Base-by-base conservation (phyloP, 352 stramenopile genomes). In the Phytophthora pistaciae region DNA sequence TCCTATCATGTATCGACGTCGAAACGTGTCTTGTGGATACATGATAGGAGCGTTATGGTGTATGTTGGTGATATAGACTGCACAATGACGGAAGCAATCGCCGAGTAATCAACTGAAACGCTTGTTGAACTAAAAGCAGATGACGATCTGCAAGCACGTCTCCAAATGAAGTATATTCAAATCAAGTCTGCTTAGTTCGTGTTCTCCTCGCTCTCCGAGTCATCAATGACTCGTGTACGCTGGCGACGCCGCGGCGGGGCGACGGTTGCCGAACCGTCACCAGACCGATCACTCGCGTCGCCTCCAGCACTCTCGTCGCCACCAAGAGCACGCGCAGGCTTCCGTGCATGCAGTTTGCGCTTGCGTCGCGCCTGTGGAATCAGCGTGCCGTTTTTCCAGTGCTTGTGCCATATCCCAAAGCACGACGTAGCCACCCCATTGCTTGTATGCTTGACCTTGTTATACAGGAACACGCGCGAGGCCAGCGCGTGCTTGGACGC, bases 401-500 rank as follows among this genome's bases (percentile, higher is more conserved):
- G 25, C 25, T 29, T 29, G 42, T 49, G 42, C 16, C 42, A 49
- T 11, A 49, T 49, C 16, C 21, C 40, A 20, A 48, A 48, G 16
- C 2, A 21, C 14, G 14, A 48, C 3, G 13, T 48, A n/a, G 14
- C 40, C 38, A 59, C n/a, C 5, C 49, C 60, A 23, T 67, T 25
- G 50, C 25, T 54, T 8, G 42, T 53, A 36, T 69, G 31, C 20
- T 58, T 64, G 21, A 69, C 54, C 23, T 69, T 64, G 29, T 69
- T 69, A 21, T 54, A 64, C 13, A 64, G 23, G n/a, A 64, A 59
- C 10, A 70, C 63, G 21, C 27, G 20, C 3, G 54, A 23, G 6
- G 31, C 44, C 23, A 46, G 16, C 0, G 63, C 55, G 13, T 55
- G 13, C n/a, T 5, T 64, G 0, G 42, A 70, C 23, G 50, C 5